Evolutionary conservation across 2,329 filamentous ascomycete genomes (phyloP).

Genomic region (Sporothrix protearum): DNA sequence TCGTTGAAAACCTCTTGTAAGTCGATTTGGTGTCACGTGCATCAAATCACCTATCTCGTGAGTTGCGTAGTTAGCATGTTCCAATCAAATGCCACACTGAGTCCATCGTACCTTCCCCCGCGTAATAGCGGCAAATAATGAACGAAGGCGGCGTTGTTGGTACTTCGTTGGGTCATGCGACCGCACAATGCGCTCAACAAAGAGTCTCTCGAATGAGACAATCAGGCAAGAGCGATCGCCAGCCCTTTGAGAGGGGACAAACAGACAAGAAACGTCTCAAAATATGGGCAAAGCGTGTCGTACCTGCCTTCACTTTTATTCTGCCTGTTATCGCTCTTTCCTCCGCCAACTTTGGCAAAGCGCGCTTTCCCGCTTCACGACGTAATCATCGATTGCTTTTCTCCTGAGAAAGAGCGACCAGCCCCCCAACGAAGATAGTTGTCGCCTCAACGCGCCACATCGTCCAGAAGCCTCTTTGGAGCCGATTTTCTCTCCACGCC

Average conservation of each 20-base stretch:
- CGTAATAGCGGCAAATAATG: neutral
- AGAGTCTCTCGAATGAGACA: neutral
- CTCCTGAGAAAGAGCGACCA: neutral
- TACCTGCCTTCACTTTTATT: neutral
- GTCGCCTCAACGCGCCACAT: neutral
- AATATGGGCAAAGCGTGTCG: neutral
- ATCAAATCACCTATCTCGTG: neutral
- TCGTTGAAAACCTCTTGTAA: neutral
- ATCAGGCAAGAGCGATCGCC: slow-evolving; percentile 12
- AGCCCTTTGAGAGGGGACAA: neutral
- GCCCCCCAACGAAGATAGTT: neutral
- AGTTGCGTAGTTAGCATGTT: neutral
- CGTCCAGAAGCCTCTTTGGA: neutral
- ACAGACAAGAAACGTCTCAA: neutral
- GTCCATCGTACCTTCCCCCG: slow-evolving; percentile 5
- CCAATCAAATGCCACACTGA: slow-evolving; percentile 1
- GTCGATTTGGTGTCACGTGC: neutral
- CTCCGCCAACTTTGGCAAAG: neutral
- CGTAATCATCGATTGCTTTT: neutral
- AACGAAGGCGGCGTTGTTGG: neutral
- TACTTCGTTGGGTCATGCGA: slow-evolving; percentile 7
- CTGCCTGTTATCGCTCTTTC: neutral
- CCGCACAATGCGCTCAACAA: neutral
- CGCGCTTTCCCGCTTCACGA: neutral
- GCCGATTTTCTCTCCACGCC: neutral